Evolutionary conservation across 805 yeast genomes (phyloP).

Genomic region (Myxozyma neotropica): DNA sequence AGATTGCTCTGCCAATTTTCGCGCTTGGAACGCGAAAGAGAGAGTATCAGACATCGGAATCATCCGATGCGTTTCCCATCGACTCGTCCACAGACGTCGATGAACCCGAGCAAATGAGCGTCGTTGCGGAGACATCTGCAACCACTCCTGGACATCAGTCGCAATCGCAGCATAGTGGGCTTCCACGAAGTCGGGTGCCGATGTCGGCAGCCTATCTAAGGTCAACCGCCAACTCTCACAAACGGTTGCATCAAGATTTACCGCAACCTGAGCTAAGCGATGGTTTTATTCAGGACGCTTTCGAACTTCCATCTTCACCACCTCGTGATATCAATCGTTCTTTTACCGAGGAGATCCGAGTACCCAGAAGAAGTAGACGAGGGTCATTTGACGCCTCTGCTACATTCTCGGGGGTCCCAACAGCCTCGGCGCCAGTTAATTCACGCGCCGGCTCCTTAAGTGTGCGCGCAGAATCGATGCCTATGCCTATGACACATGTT

Average conservation of each 20-base stretch:
- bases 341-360: constrained; percentile 3
- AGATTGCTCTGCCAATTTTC: constrained; percentile 24
- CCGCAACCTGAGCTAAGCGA: constrained; percentile 11
- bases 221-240: constrained; percentile 9
- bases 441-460: constrained; percentile 11
- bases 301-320: constrained; percentile 30
- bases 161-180: not conserved
- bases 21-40: constrained; percentile 23
- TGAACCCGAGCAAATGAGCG: not conserved
- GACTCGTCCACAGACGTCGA: constrained; percentile 21
- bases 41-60: constrained; percentile 34
- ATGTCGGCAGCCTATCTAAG: constrained; percentile 5
- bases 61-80: constrained; percentile 8
- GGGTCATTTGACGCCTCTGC: constrained; percentile 2
- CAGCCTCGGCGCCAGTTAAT: not conserved
- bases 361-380: not conserved
- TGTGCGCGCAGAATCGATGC: constrained; percentile 11
- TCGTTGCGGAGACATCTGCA: not conserved
- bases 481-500: constrained; percentile 7
- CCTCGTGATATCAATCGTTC: constrained; percentile 21
- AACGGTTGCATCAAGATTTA: constrained; percentile 10
- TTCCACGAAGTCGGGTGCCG: not conserved
- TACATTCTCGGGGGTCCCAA: not conserved
- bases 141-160: not conserved
- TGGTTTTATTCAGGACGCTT: constrained; percentile 12